A percentile compares a stretch with the other conserved stretches of the same genome.
phyloP scores from a whole-genome alignment of 2,329 filamentous ascomycete genomes.

The Fusarium haematococcum region DNA sequence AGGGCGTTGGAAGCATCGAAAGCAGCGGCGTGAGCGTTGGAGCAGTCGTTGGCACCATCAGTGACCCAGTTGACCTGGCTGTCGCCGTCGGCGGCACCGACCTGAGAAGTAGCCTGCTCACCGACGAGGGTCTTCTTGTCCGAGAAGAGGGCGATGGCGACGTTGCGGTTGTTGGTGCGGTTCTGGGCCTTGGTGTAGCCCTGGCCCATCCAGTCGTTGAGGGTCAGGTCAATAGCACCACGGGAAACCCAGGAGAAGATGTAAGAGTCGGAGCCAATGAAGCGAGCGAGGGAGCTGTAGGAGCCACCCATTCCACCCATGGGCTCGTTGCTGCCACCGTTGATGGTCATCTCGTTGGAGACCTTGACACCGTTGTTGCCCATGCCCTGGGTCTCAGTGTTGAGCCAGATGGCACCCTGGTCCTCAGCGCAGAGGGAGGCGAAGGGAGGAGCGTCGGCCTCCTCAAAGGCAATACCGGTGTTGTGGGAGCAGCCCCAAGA shows the following conservation, averaged over 20 bases:
- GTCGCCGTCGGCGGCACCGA: slow-evolving; percentile 66
- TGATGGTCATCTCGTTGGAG: slow-evolving; percentile 71
- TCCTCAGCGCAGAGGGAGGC: slow-evolving; percentile 71
- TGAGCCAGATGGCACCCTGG: slow-evolving; percentile 73
- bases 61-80: slow-evolving; percentile 72
- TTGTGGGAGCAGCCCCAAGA: slow-evolving; percentile 74
- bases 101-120: slow-evolving; percentile 63
- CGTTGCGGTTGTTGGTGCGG: slow-evolving; percentile 69
- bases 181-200: slow-evolving; percentile 65
- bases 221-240: slow-evolving; percentile 65
- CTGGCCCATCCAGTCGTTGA: slow-evolving; percentile 68
- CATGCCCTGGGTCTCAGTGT: slow-evolving; percentile 70
- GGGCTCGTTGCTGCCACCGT: slow-evolving; percentile 68
- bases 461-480: slow-evolving; percentile 73
- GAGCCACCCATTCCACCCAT: slow-evolving; percentile 74
- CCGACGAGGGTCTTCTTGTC: slow-evolving; percentile 69
- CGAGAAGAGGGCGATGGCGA: slow-evolving; percentile 67
- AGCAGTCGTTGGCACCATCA: slow-evolving; percentile 61
- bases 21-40: slow-evolving; percentile 68
- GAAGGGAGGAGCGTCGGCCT: slow-evolving; percentile 68
- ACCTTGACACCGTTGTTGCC: slow-evolving; percentile 64
- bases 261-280: slow-evolving; percentile 63
- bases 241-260: slow-evolving; percentile 74
- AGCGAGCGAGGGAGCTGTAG: slow-evolving; percentile 68
- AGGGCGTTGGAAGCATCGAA: slow-evolving; percentile 65